Evolutionary conservation across 345 rosid genomes (phyloP).

Genomic region (Sisymbrium irio): DNA sequence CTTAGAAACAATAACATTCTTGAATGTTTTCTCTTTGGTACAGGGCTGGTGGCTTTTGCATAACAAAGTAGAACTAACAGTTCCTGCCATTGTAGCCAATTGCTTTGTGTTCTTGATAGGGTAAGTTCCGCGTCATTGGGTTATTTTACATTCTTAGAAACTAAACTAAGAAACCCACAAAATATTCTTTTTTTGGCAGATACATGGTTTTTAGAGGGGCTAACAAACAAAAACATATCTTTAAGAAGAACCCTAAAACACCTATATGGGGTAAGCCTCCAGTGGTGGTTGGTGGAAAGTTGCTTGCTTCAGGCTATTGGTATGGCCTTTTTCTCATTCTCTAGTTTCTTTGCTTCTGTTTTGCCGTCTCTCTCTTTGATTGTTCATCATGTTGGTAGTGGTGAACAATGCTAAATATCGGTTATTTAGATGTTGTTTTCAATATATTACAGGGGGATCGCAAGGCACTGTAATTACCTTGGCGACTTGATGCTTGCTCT

Average conservation of each 20-base stretch:
- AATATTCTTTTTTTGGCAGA: conserved; percentile 35
- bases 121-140: conserved; percentile 41
- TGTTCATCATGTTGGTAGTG: not conserved
- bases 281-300: conserved; percentile 76
- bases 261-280: conserved; percentile 88
- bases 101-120: conserved; percentile 68
- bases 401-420: not conserved
- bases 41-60: conserved; percentile 96
- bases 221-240: conserved; percentile 85
- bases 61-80: conserved; percentile 69
- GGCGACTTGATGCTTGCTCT: conserved; percentile 90
- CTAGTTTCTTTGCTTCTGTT: not conserved
- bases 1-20: too few relatives aligned
- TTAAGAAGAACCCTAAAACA: conserved; percentile 81
- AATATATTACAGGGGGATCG: conserved; percentile 68
- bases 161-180: not conserved
- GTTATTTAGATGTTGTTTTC: not conserved
- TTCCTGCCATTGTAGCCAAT: conserved; percentile 52
- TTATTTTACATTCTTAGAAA: not conserved
- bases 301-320: conserved; percentile 97
- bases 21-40: conserved; percentile 30
- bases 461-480: conserved; percentile 95
- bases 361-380: not conserved
- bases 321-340: conserved; percentile 12
- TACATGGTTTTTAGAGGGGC: conserved; percentile 89